Conservation (phyloP, 1,284 basidiomycete genomes). For the Psilocybe mexicana region DNA sequence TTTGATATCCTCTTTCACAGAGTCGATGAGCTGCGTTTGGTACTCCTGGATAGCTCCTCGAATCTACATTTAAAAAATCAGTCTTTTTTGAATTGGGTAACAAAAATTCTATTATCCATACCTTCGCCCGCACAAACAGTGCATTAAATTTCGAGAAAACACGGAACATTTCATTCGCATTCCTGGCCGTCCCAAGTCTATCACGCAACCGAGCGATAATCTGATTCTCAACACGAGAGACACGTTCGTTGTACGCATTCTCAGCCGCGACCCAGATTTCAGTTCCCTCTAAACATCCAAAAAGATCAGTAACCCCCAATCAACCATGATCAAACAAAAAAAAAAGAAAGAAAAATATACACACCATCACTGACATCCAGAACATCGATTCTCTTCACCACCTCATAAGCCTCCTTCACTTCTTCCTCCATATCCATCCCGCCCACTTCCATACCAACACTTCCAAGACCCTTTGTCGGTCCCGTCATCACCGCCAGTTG, state of each 20-base stretch:
- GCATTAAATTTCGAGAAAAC: slow-evolving; percentile 99
- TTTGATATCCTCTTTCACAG: slow-evolving; percentile 97
- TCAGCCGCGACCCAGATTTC: slow-evolving; percentile 98
- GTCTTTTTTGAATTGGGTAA: not conserved
- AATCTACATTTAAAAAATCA: slow-evolving; percentile 51
- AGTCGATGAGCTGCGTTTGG: slow-evolving; percentile 96
- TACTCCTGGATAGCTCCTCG: slow-evolving; percentile 98
- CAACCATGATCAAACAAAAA: not conserved
- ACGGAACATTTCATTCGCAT: slow-evolving; percentile 99
- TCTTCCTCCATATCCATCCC: slow-evolving; percentile 98
- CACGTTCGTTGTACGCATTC: slow-evolving; percentile 96
- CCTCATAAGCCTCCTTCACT: slow-evolving; percentile 93
- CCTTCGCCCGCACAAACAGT: slow-evolving; percentile 97
- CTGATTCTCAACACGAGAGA: slow-evolving; percentile 96
- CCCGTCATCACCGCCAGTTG: slow-evolving; percentile 97
- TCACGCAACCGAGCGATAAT: slow-evolving; percentile 94
- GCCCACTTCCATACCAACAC: slow-evolving; percentile 64
- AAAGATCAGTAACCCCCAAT: slow-evolving; percentile 1
- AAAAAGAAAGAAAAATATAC: slow-evolving; percentile 23
- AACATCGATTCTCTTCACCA: slow-evolving; percentile 94
- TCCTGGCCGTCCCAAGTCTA: slow-evolving; percentile 91
- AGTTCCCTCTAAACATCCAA: slow-evolving; percentile 73
- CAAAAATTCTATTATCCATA: slow-evolving; percentile 33
- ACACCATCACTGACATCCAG: slow-evolving; percentile 87
- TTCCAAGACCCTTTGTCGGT: slow-evolving; percentile 84